Base-by-base conservation (phyloP, 441 rosid genomes). In the Pelargonium exstipulatum region DNA sequence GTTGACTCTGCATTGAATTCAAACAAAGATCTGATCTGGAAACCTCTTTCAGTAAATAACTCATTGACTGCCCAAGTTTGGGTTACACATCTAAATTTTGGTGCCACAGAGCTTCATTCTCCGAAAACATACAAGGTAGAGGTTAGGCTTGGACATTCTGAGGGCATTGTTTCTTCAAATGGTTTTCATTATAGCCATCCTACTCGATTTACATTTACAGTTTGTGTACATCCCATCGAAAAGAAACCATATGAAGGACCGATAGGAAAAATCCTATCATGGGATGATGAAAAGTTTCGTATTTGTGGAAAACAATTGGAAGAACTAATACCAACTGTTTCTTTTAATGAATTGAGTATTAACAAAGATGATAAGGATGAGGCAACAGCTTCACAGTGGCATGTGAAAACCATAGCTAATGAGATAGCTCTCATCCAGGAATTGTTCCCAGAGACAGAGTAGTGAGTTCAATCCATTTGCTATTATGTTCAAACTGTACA, bases 101-200 rank as follows among this genome's bases (percentile, higher is more conserved):
- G 76, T 18, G 51, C n/a, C 62, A 60, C 71, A 53, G 76, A 84
- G 62, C 78, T 69, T 62, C 69, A 74, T 43, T 45, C 67, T 26
- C 57, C 62, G 43, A 73, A 74, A 64, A 74, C 81, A 66, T 75
- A 70, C 73, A 68, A 79, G 61, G 84, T 90, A 67, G 83, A 79
- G 69, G 89, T 90, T 43, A 83, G 76, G 55, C 42, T 94, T 71
- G 99, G 97, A 75, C 76, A 78, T 60, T 78, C 81, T 73, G 84
- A 74, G 67, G 97, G 95, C 73, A 86, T 91, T 42, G 55, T 85
- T 69, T 94, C 96, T 71, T 77, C 89, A 42, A 77, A 65, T 70
- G 93, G 93, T 58, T 73, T 32, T 77, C 86, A 65, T 55, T 79
- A 77, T 72, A 40, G 78, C 51, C 51, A 73, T 71, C 76, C 84